Percentiles rank a stretch among this genome's conserved stretches.
phyloP scores from a whole-genome alignment of 495 filamentous ascomycete genomes.

The Sordaria brevicollis region DNA sequence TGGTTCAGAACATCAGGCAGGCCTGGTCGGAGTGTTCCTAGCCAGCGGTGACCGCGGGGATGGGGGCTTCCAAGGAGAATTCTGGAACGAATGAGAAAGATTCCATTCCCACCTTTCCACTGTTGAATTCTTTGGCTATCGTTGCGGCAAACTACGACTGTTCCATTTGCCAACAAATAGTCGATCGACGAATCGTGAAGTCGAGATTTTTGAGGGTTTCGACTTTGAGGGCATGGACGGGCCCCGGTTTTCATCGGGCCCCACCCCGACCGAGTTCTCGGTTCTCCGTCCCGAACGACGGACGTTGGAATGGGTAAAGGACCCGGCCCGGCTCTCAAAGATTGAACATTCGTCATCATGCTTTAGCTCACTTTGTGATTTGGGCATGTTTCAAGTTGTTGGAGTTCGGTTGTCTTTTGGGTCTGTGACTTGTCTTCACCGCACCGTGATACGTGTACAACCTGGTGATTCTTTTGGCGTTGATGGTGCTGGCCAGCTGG shows the following conservation, averaged over 20 bases:
- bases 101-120: background rate
- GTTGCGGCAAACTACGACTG: background rate
- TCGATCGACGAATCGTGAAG: background rate
- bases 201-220: background rate
- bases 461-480: background rate
- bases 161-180: too few species aligned
- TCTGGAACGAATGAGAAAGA: background rate
- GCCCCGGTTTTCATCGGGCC: background rate
- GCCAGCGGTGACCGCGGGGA: background rate
- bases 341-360: background rate
- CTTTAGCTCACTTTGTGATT: background rate
- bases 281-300: background rate
- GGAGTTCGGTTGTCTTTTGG: background rate
- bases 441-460: background rate
- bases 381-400: background rate
- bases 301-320: background rate
- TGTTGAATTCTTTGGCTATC: background rate
- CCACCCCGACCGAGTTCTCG: background rate
- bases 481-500: background rate
- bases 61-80: background rate
- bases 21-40: too few species aligned
- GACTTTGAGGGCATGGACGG: too few species aligned
- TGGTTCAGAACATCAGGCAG: too few species aligned
- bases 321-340: background rate
- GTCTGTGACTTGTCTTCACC: background rate